These are phyloP conservation scores for Mycena pura DNA, from an alignment of 768 basidiomycete species.

Conservation along the genomic window DNA sequence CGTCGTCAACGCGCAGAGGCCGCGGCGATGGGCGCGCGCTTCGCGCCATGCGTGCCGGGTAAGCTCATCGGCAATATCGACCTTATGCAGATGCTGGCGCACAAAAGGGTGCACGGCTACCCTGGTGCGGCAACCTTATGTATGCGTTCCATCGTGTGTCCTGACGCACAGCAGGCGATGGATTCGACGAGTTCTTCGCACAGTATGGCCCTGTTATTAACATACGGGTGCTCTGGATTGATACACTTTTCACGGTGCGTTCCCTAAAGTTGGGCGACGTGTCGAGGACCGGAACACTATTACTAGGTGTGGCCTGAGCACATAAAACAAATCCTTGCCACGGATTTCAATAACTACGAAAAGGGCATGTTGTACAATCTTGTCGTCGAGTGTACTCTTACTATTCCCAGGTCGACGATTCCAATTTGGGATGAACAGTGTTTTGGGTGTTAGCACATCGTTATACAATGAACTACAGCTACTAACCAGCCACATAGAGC, in stretches of 20 bases:
- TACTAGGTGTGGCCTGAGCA: slow-evolving; percentile 29
- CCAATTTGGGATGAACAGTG: slow-evolving; percentile 13
- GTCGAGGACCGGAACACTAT: background rate
- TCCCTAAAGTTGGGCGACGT: background rate
- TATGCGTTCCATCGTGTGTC: background rate
- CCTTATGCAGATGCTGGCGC: slow-evolving; percentile 26
- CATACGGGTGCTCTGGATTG: slow-evolving; percentile 26
- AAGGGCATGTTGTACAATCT: slow-evolving; percentile 24
- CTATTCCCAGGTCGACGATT: slow-evolving; percentile 30
- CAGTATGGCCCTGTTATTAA: slow-evolving; percentile 24
- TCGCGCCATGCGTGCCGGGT: slow-evolving; percentile 25
- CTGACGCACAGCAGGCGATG: slow-evolving; percentile 17
- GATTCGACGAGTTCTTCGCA: background rate
- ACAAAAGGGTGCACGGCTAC: slow-evolving; percentile 37
- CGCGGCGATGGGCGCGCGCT: slow-evolving; percentile 33
- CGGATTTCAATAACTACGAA: slow-evolving; percentile 36
- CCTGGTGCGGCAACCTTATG: slow-evolving; percentile 31
- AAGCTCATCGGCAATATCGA: slow-evolving; percentile 36
- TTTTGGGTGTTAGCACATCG: slow-evolving; percentile 15
- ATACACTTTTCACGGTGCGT: slow-evolving; percentile 27
- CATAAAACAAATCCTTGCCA: slow-evolving; percentile 34
- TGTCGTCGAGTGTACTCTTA: background rate
- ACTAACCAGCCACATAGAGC: slow-evolving; percentile 24
- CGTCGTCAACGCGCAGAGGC: slow-evolving; percentile 17
- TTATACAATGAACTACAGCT: background rate